Evolutionary conservation across 139 green algal species (phyloP).

Genomic region (Auxenochlorella pyrenoidosa): DNA sequence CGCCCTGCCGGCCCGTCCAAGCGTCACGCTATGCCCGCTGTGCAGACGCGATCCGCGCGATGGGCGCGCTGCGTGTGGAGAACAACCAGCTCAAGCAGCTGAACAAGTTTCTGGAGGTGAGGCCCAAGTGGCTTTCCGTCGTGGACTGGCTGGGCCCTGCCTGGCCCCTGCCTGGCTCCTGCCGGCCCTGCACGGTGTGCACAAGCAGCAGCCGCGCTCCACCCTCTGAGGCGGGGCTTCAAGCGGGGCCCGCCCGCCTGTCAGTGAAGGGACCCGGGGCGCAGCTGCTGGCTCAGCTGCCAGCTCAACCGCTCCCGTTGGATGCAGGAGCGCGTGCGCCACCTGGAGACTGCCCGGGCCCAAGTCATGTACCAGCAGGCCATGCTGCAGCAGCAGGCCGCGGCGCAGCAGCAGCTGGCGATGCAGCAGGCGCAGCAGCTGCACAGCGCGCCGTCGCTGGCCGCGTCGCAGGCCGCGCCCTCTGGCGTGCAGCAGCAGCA

Average conservation of each 20-base stretch:
- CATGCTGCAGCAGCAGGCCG: constrained; percentile 36
- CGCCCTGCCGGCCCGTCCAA: neutral
- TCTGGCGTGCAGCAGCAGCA: neutral
- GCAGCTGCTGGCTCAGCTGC: no score
- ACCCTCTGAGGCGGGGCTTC: no score
- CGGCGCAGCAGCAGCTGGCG: constrained; percentile 21
- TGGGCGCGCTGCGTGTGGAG: constrained; percentile 64
- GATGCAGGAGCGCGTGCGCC: constrained; percentile 31
- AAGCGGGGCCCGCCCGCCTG: no score
- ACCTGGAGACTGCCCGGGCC: constrained; percentile 34
- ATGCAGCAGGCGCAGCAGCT: constrained; percentile 31
- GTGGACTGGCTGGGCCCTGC: no score
- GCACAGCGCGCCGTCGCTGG: neutral
- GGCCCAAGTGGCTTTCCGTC: neutral
- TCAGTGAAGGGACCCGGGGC: no score
- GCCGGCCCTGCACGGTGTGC: no score
- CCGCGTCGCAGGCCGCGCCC: neutral
- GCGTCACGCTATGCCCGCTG: no score
- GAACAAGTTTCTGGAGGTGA: constrained; percentile 72
- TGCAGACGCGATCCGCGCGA: constrained; percentile 58
- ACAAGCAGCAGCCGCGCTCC: no score
- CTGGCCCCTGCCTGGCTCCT: no score
- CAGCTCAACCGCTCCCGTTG: no score
- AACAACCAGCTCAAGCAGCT: constrained; percentile 69
- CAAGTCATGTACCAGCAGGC: constrained; percentile 52